Base-by-base conservation (phyloP, 1,284 basidiomycete species). In the Flammula alnicola region DNA sequence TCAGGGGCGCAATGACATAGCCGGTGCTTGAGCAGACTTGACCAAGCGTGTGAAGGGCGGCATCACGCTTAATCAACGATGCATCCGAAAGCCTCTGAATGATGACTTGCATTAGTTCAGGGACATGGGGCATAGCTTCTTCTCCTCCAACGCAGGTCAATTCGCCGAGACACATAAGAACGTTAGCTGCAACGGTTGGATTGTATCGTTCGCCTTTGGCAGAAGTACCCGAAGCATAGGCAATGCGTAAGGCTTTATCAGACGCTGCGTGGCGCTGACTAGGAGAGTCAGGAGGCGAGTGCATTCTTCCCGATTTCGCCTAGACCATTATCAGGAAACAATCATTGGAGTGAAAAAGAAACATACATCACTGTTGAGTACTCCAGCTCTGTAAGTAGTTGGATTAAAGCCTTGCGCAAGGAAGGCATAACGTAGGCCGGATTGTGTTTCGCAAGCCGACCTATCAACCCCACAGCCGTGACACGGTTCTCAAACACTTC, bases 371-470 rank as follows among this genome's bases (percentile, higher is more conserved):
- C 88, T 3, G 91, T 95, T 3, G 96, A 94, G 66, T 98, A 99
- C 71, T 99, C 96, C 39, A 99, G 76, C 71, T 99, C 97, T 0
- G 97, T 99, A 46, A 99, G 78, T 6, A 99, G 82, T 67, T 99
- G 96, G 52, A 99, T 98, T 48, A 99, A 77, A 2, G 95, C 91
- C 70, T 99, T 99, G 44, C 97, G 83, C 30, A 99, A 74, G 5
- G 94, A 96, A 3, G 97, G 96, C 91, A 99, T 98, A 26, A 99
- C 95, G 72, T 98, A 98, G 29, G 97, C 97, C 0, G 97, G 97
- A 63, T 99, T 99, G 72, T 98, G 92, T 63, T 88, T 86, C 2
- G 96, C 93, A 20, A 99, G 81, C 22, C 97, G 87, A 2, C 97
- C 97, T 58, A 99, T 98, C 57, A 99, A 82, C 20, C 77, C 76